Evolutionary conservation across 495 filamentous ascomycete genomes (phyloP).

Genomic region (Penicillium waksmanii): DNA sequence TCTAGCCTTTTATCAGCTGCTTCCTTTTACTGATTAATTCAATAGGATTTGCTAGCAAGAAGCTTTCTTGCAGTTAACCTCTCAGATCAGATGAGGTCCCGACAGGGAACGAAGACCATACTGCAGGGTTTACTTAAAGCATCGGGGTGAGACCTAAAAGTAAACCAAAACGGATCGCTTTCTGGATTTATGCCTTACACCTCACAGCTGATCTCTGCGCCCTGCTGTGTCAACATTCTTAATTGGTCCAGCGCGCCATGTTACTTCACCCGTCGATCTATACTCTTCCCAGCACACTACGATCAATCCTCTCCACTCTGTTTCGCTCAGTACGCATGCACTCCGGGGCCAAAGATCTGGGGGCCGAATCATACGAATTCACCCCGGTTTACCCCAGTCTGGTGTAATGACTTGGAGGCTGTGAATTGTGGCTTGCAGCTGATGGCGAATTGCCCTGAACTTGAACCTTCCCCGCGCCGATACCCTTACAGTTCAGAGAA

Average conservation of each 20-base stretch:
- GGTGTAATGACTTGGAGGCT: neutral
- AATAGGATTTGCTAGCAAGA: conserved; percentile 40
- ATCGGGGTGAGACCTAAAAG: conserved; percentile 3
- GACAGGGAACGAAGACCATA: conserved; percentile 15
- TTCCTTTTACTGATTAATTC: conserved; percentile 7
- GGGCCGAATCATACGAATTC: conserved; percentile 8
- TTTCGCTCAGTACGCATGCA: neutral
- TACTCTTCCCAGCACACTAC: conserved; percentile 14
- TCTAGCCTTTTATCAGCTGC: neutral
- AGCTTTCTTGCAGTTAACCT: conserved; percentile 39
- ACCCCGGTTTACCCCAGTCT: conserved; percentile 11
- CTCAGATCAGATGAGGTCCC: conserved; percentile 12
- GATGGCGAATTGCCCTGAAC: neutral
- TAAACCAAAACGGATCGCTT: neutral
- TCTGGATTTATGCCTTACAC: conserved; percentile 6
- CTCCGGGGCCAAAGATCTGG: neutral
- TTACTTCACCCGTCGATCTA: conserved; percentile 12
- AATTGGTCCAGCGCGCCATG: neutral
- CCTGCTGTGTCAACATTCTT: conserved; percentile 4
- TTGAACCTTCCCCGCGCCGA: conserved; percentile 8
- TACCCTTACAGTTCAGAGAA: neutral
- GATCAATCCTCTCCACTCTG: neutral
- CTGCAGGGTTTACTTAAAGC: conserved; percentile 30
- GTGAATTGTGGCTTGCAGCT: conserved; percentile 2
- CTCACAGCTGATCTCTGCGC: neutral